Conservation (phyloP, 208 protist species). For the Trypanosoma lewisi region DNA sequence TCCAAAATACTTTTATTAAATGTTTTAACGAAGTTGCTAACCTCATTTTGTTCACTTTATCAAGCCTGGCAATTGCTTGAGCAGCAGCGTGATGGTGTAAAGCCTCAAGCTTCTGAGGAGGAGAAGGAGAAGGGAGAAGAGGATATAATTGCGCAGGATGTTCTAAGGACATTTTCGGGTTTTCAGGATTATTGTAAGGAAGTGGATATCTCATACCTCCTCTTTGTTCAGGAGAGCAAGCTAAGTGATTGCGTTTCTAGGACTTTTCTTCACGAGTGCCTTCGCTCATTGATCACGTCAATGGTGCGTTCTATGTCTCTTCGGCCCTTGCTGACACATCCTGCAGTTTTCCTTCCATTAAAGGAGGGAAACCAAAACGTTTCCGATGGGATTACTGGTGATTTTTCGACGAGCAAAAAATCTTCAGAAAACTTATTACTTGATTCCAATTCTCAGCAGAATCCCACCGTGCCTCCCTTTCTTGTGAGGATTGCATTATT, state of each 20-base stretch:
- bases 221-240: conserved; percentile 35
- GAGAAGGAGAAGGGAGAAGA: too few relatives aligned
- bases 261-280: conserved; percentile 1
- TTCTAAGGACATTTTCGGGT: conserved; percentile 26
- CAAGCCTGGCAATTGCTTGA: conserved; percentile 21
- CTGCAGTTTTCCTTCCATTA: conserved; percentile 22
- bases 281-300: conserved; percentile 17
- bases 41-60: conserved; percentile 53
- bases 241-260: background rate
- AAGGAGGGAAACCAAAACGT: background rate
- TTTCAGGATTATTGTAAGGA: conserved; percentile 58
- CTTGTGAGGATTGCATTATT: conserved; percentile 25
- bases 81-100: background rate
- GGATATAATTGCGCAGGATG: conserved; percentile 28
- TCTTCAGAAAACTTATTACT: background rate
- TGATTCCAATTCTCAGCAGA: too few relatives aligned
- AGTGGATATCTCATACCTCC: conserved; percentile 68
- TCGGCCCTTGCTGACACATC: conserved; percentile 19
- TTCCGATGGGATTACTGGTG: background rate
- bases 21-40: conserved; percentile 50
- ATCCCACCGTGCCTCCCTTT: too few relatives aligned
- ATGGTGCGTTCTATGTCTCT: conserved; percentile 24
- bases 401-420: background rate
- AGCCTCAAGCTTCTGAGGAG: background rate
- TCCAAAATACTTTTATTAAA: conserved; percentile 39